phyloP scores from a whole-genome alignment of 2,329 filamentous ascomycete genomes.

The Hymenoscyphus scutula region DNA sequence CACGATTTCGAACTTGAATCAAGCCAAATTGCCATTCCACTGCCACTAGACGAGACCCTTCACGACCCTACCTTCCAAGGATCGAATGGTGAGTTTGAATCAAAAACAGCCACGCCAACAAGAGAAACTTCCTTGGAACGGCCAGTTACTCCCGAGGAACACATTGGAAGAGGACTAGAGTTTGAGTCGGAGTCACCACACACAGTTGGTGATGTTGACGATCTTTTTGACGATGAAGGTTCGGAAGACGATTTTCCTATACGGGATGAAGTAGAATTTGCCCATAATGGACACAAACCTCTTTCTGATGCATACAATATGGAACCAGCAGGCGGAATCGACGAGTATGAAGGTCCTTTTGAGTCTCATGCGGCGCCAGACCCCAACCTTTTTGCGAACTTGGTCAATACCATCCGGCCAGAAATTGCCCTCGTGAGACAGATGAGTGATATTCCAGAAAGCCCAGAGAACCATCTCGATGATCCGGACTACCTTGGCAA shows the following conservation, averaged over 20 bases:
- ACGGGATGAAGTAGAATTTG: not conserved
- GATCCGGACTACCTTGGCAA: not conserved
- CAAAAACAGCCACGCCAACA: not conserved
- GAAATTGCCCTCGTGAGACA: constrained; percentile 13
- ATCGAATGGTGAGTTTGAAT: not conserved
- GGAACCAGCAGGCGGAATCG: too few species aligned
- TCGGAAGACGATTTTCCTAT: constrained; percentile 9
- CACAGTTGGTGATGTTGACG: constrained; percentile 16
- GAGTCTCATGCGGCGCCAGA: not conserved
- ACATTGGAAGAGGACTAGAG: not conserved
- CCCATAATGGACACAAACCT: not conserved
- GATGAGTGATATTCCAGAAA: constrained; percentile 9
- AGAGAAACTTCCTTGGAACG: not conserved
- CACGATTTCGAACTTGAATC: not conserved
- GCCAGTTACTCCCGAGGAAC: not conserved
- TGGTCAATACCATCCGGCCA: constrained; percentile 20
- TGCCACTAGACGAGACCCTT: not conserved
- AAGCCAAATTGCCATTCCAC: not conserved
- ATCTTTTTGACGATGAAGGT: constrained; percentile 17
- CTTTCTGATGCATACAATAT: too few species aligned
- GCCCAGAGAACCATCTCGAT: not conserved
- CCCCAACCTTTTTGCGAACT: constrained; percentile 16
- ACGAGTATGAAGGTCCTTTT: not conserved
- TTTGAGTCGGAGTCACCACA: constrained; percentile 14
- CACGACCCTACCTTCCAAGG: not conserved